Percentiles rank a stretch among this genome's conserved stretches.
phyloP scores from a whole-genome alignment of 805 yeast species.

The Saturnispora halmiae region DNA sequence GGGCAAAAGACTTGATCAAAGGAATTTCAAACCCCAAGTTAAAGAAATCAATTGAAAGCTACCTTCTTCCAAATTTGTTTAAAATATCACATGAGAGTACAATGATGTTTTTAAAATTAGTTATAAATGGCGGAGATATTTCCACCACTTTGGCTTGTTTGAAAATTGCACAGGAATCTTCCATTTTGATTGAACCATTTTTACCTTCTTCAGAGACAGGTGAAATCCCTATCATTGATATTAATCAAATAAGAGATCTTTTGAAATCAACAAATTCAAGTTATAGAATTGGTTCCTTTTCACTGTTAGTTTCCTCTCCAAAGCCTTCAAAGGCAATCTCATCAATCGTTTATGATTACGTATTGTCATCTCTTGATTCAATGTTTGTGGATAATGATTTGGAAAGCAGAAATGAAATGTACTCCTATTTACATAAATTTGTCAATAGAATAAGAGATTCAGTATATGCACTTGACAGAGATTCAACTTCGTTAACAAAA shows the following conservation, averaged over 20 bases:
- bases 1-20: constrained; percentile 36
- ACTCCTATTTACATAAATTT: constrained; percentile 53
- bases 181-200: constrained; percentile 43
- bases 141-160: constrained; percentile 44
- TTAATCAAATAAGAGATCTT: constrained; percentile 29
- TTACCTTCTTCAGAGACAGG: constrained; percentile 25
- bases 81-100: constrained; percentile 37
- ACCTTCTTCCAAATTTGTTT: constrained; percentile 58
- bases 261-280: constrained; percentile 37
- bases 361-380: constrained; percentile 38
- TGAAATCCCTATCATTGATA: constrained; percentile 12
- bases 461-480: constrained; percentile 47
- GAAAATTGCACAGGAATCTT: constrained; percentile 55
- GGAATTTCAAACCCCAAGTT: constrained; percentile 28
- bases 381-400: constrained; percentile 58
- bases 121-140: constrained; percentile 19
- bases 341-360: constrained; percentile 32
- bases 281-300: constrained; percentile 45
- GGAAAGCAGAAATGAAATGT: constrained; percentile 58
- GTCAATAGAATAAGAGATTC: constrained; percentile 62
- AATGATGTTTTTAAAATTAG: constrained; percentile 22
- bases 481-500: constrained; percentile 33
- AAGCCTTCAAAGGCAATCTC: constrained; percentile 54
- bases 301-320: constrained; percentile 51
- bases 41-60: constrained; percentile 43